Evolutionary conservation across 2,329 filamentous ascomycete genomes (phyloP).

Genomic region (Bretziella fagacearum): DNA sequence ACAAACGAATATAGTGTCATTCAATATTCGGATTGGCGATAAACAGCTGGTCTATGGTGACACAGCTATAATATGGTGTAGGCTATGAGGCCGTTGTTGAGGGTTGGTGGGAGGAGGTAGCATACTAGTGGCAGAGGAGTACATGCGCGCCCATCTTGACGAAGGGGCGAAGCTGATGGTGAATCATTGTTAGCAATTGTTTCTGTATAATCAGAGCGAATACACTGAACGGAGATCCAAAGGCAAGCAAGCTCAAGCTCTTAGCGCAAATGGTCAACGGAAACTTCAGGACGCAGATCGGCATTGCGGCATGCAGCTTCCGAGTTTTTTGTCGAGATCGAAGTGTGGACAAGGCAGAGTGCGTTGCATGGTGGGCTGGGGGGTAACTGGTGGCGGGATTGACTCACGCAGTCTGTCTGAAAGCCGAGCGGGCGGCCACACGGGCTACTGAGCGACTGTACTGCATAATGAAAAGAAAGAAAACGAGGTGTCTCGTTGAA

Average conservation of each 20-base stretch:
- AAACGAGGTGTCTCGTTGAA: slow-evolving; percentile 8
- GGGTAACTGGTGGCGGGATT: slow-evolving; percentile 4
- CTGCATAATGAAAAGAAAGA: slow-evolving; percentile 33
- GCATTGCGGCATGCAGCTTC: no score
- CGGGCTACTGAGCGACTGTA: slow-evolving; percentile 44
- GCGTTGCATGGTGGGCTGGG: background rate
- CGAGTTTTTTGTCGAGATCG: background rate
- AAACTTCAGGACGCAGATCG: no score
- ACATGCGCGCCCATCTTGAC: slow-evolving; percentile 39
- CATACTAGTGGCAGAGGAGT: slow-evolving; percentile 41
- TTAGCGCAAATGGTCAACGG: no score
- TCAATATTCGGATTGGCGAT: background rate
- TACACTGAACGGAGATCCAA: background rate
- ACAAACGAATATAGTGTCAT: no score
- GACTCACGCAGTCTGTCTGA: slow-evolving; percentile 32
- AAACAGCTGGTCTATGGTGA: no score
- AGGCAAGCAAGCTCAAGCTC: no score
- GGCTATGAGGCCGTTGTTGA: no score
- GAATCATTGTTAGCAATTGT: slow-evolving; percentile 4
- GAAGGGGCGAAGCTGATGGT: slow-evolving; percentile 1
- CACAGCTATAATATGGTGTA: no score
- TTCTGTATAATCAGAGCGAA: background rate
- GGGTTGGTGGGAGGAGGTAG: slow-evolving; percentile 17
- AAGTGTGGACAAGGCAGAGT: background rate
- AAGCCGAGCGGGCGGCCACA: slow-evolving; percentile 38